A percentile compares a stretch with the other conserved stretches of the same genome.
phyloP scores from a whole-genome alignment of 495 filamentous ascomycete species.

The Xylaria cubensis region DNA sequence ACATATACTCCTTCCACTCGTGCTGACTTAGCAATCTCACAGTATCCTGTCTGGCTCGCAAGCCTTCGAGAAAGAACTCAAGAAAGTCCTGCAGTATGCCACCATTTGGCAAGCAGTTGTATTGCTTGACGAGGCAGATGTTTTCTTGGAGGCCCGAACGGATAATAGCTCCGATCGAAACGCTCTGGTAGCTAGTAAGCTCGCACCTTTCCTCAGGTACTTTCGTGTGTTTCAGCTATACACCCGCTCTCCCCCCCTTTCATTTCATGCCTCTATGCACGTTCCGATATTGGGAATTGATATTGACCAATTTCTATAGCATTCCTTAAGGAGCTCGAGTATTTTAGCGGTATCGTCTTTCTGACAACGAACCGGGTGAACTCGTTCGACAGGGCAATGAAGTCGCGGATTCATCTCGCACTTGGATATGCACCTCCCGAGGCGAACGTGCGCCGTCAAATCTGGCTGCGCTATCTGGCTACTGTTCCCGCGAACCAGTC shows the following conservation, averaged over 20 bases:
- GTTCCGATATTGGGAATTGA: slow-evolving; percentile 50
- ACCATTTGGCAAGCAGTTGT: slow-evolving; percentile 58
- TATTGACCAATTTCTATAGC: slow-evolving; percentile 65
- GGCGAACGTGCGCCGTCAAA: slow-evolving; percentile 36
- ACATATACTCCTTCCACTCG: not conserved
- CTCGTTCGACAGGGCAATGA: slow-evolving; percentile 63
- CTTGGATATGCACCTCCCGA: slow-evolving; percentile 43
- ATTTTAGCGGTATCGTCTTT: slow-evolving; percentile 54
- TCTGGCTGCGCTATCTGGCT: slow-evolving; percentile 41
- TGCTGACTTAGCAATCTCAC: slow-evolving; percentile 38
- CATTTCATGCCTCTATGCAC: not conserved
- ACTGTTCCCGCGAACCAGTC: slow-evolving; percentile 26
- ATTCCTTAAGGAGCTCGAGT: slow-evolving; percentile 54
- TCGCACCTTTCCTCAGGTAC: slow-evolving; percentile 31
- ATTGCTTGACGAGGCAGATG: slow-evolving; percentile 57
- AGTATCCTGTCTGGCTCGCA: slow-evolving; percentile 32
- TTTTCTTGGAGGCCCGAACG: slow-evolving; percentile 53
- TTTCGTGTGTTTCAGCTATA: not conserved
- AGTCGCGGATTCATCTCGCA: slow-evolving; percentile 56
- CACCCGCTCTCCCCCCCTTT: not conserved
- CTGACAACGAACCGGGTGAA: slow-evolving; percentile 60
- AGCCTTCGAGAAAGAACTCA: slow-evolving; percentile 72
- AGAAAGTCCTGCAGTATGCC: slow-evolving; percentile 77
- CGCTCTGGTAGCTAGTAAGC: slow-evolving; percentile 47
- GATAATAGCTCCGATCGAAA: slow-evolving; percentile 50